Percentiles rank a stretch among this genome's conserved stretches.
phyloP scores from a whole-genome alignment of 805 yeast species.

The Geotrichum ghanense region DNA sequence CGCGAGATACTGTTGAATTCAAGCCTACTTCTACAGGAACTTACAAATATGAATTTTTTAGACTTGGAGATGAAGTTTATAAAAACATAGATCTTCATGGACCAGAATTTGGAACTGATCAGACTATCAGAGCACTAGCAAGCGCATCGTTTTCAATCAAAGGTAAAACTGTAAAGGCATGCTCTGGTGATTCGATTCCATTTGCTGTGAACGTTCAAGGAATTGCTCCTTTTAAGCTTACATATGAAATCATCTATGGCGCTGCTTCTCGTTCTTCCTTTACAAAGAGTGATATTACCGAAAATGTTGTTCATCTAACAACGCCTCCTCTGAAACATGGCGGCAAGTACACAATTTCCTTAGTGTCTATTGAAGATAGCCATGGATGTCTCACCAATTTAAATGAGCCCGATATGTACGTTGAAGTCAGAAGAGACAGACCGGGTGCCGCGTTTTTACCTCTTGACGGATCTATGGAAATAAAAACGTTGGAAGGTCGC shows the following conservation, averaged over 20 bases:
- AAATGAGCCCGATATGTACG: constrained; percentile 47
- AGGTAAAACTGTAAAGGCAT: constrained; percentile 24
- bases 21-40: constrained; percentile 74
- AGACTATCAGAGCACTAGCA: constrained; percentile 28
- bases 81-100: constrained; percentile 21
- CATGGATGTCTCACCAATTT: constrained; percentile 68
- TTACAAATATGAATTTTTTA: constrained; percentile 60
- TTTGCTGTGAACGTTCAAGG: constrained; percentile 62
- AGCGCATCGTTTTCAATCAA: constrained; percentile 27
- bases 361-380: constrained; percentile 61
- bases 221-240: constrained; percentile 62
- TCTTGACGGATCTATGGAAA: constrained; percentile 24
- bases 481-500: constrained; percentile 41
- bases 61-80: constrained; percentile 55
- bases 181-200: constrained; percentile 35
- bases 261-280: constrained; percentile 37
- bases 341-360: constrained; percentile 56
- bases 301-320: constrained; percentile 30
- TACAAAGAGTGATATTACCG: constrained; percentile 30
- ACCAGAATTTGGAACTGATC: constrained; percentile 18
- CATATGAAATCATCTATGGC: constrained; percentile 55
- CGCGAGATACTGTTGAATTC: constrained; percentile 49
- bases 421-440: constrained; percentile 59
- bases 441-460: constrained; percentile 46
- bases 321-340: constrained; percentile 52